Percentiles rank a stretch among this genome's conserved stretches.
These are phyloP conservation scores for Samsoniella hepiali DNA, from an alignment of 2,329 filamentous ascomycete genomes.

Conservation along the genomic window DNA sequence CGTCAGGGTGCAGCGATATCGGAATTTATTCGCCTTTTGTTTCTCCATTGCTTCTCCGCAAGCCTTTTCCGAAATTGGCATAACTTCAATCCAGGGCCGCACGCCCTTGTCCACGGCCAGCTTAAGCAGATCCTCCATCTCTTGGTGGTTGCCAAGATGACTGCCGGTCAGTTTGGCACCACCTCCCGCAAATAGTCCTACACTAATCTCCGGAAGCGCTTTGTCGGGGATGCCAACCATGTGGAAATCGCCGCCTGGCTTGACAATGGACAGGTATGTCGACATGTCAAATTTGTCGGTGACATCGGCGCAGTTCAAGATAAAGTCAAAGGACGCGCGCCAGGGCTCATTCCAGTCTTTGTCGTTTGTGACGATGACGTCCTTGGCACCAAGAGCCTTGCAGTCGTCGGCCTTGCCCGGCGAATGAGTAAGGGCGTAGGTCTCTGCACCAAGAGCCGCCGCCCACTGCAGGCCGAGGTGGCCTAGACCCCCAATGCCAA, in stretches of 20 bases:
- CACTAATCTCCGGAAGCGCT: conserved; percentile 42
- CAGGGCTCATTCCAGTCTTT: conserved; percentile 58
- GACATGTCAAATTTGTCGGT: conserved; percentile 53
- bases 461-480: conserved; percentile 72
- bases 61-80: conserved; percentile 58
- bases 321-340: conserved; percentile 48
- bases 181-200: conserved; percentile 36
- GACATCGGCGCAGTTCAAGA: conserved; percentile 49
- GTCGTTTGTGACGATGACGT: conserved; percentile 44
- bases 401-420: conserved; percentile 58
- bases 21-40: conserved; percentile 67
- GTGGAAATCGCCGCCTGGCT: conserved; percentile 45
- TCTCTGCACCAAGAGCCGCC: conserved; percentile 65
- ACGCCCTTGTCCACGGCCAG: conserved; percentile 53
- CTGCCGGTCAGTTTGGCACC: conserved; percentile 36
- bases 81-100: conserved; percentile 55
- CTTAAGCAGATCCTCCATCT: conserved; percentile 57
- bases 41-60: conserved; percentile 69
- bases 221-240: conserved; percentile 56
- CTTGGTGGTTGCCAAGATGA: conserved; percentile 59
- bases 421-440: conserved; percentile 61
- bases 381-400: conserved; percentile 59
- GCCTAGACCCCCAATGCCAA: conserved; percentile 71
- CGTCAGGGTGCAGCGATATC: conserved; percentile 68
- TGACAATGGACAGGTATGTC: conserved; percentile 49